Evolutionary conservation across 441 rosid species (phyloP), one percentile per base, ranked within the genome.

Genomic region (Erysimum cheiri): DNA sequence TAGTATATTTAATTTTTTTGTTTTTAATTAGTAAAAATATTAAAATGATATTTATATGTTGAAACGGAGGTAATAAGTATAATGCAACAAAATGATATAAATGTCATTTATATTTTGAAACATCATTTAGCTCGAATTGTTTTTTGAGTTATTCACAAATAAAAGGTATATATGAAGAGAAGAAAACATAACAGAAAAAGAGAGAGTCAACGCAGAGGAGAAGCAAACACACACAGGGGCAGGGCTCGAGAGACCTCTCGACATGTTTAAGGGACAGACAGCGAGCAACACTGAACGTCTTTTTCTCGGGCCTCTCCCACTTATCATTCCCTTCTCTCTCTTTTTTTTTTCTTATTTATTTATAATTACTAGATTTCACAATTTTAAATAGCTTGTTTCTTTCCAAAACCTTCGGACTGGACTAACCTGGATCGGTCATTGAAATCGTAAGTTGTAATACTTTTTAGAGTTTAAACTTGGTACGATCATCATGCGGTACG

Each of bases 241-340:
- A 54, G 70, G 74, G 74, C 78, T 74, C 78, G 70, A 74, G 74
- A 74, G 70, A 31, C 74, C 59, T 69, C 60, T 75, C 78, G 66
- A 63, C 74, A 62, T 72, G 57, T 53, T 61, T 46, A 54, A 68
- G 56, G 22, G 69, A 62, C 62, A 66, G 76, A 72, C 52, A 72
- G 35, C 64, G 59, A 72, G 22, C 40, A 41, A 46, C 67, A 72
- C 44, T 55, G 33, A 55, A 59, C 73, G 74, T 61, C 78, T 68
- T 69, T 64, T 55, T 69, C 78, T 62, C 70, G 69, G 65, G 44
- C 70, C 55, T 74, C 65, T 74, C 78, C 78, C 78, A 68, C 74
- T 61, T 46, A 68, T 67, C 78, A 74, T 74, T 68, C 70, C 37
- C 39, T 36, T n/a, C 44, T 28, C 44, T 67, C 22, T 50, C 12